A percentile compares a stretch with the other conserved stretches of the same genome.
These are phyloP conservation scores for Hypsizygus marmoreus DNA, from an alignment of 768 basidiomycete genomes.

Conservation along the genomic window DNA sequence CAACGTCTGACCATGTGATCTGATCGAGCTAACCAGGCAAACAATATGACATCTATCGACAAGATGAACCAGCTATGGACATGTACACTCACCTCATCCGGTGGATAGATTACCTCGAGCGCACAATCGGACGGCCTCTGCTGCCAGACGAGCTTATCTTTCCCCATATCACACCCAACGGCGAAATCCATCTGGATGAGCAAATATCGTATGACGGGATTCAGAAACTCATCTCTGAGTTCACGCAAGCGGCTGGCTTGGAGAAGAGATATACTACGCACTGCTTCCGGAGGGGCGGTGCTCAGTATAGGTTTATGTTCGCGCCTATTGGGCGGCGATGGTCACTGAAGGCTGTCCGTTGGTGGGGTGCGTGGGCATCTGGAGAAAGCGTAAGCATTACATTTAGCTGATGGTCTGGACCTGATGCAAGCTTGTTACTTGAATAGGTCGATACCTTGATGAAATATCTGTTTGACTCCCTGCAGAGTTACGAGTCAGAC, in stretches of 20 bases:
- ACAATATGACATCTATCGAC: too few species aligned
- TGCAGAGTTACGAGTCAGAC: slow-evolving; percentile 25
- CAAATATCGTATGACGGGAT: slow-evolving; percentile 9
- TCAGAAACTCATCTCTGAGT: slow-evolving; percentile 28
- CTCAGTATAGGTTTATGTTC: slow-evolving; percentile 37
- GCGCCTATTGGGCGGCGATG: slow-evolving; percentile 36
- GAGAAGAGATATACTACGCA: slow-evolving; percentile 28
- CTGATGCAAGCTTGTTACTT: slow-evolving; percentile 28
- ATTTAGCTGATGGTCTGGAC: too few species aligned
- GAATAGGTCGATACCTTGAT: slow-evolving; percentile 21
- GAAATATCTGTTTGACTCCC: slow-evolving; percentile 29
- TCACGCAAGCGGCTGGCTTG: slow-evolving; percentile 20
- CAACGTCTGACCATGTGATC: too few species aligned
- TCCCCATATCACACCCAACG: slow-evolving; percentile 26
- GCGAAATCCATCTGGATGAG: slow-evolving; percentile 1
- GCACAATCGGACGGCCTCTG: slow-evolving; percentile 18
- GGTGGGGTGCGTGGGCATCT: slow-evolving; percentile 43
- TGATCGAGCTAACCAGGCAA: too few species aligned
- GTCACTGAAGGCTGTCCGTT: slow-evolving; percentile 27
- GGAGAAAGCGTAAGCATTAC: too few species aligned
- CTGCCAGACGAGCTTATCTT: slow-evolving; percentile 32
- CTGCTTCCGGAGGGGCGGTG: slow-evolving; percentile 33
- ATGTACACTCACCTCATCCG: too few species aligned
- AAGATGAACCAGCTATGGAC: too few species aligned
- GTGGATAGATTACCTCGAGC: slow-evolving; percentile 18